Evolutionary conservation across 2,329 filamentous ascomycete species (phyloP).

Genomic region (Penicillium sp.): DNA sequence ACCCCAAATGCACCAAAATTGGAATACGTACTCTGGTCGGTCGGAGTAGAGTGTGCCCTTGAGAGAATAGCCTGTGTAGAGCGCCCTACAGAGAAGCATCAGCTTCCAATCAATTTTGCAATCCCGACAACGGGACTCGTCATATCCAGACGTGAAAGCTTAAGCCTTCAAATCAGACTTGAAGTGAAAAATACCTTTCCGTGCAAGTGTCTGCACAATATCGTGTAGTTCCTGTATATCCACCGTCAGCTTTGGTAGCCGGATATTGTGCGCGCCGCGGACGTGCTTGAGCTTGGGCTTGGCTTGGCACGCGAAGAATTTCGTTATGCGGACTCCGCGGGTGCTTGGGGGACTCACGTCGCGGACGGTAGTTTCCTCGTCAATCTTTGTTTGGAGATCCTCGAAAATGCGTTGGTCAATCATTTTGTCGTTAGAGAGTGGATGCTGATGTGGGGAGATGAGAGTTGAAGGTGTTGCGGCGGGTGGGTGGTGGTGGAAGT

Average conservation of each 20-base stretch:
- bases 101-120: background rate
- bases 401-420: conserved; percentile 85
- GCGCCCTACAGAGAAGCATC: conserved; percentile 54
- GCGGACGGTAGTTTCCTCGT: conserved; percentile 78
- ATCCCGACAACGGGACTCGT: background rate
- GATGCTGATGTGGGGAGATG: background rate
- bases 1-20: background rate
- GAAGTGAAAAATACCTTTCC: conserved; percentile 56
- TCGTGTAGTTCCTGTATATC: conserved; percentile 67
- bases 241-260: conserved; percentile 8
- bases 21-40: conserved; percentile 56
- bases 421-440: conserved; percentile 46
- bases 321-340: conserved; percentile 4
- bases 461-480: conserved; percentile 15
- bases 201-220: conserved; percentile 78
- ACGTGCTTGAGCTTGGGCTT: background rate
- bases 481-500: conserved; percentile 11
- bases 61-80: conserved; percentile 81
- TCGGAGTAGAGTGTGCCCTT: conserved; percentile 83
- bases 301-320: conserved; percentile 23
- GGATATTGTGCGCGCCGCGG: conserved; percentile 7
- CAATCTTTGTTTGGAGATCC: conserved; percentile 82
- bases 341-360: conserved; percentile 56
- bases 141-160: background rate
- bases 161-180: background rate